Base-by-base conservation (phyloP, 805 yeast genomes). In the Saturnispora bothae region DNA sequence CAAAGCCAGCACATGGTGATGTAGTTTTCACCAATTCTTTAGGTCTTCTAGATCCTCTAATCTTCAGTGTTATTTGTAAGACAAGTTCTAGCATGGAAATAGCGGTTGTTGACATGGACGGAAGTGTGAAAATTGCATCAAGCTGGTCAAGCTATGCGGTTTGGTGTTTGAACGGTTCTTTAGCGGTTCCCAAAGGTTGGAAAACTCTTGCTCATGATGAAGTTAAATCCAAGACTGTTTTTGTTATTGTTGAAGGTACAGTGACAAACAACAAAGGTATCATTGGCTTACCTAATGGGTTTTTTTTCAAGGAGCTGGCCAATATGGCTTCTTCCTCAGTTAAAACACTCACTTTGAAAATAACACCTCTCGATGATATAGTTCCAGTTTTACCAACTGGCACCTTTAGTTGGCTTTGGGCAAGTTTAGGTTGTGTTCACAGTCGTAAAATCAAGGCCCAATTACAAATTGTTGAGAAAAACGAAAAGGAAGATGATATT, bases 181-280 rank as follows among this genome's bases (percentile, higher is more conserved):
- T 31, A 8, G 27, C 27, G 4, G 17, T 40, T 7, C 38, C 39
- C 2, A 19, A 19, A 3, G 28, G 36, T 4, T 18, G 29, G 17
- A 12, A n/a, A 4, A 31, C 21, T 20, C 12, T 35, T 15, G 16
- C 5, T 31, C 16, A 20, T 10, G 21, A 26, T 1, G 33, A 30
- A 23, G 18, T 38, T 15, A 22, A 33, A 18, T 13, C 15, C 16
- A 52, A 55, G 3, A 60, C 65, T 0, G 65, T 75, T 4, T 77
- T 69, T 37, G 47, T 81, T 17, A 74, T 85, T 41, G 66, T 78
- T 3, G 96, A 86, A 51, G 95, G 95, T 0, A 83, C 95, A 0
- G 68, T 95, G 0, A 75, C 95, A 0, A 89, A 88, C 53, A 92
- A 94, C 36, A 76, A 77, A 44, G 76, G 86, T 0, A 52, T 88